These are phyloP conservation scores for Backusella westeae DNA, from an alignment of 192 early-diverging fungal genomes.

Conservation along the genomic window DNA sequence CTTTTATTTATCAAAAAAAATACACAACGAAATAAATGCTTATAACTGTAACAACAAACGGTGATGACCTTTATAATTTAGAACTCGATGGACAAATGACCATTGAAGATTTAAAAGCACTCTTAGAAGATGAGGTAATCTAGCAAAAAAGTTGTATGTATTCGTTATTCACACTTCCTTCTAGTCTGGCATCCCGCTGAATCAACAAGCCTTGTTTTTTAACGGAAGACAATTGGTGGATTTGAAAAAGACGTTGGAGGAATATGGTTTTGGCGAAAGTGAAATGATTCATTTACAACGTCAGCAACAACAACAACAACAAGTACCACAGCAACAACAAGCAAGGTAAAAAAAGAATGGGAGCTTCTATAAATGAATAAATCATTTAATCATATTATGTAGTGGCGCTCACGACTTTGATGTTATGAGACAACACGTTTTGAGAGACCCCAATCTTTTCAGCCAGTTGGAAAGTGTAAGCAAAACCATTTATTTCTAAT, in stretches of 20 bases:
- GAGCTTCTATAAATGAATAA: not conserved
- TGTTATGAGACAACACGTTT: constrained; percentile 59
- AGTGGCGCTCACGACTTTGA: constrained; percentile 30
- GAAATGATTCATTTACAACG: constrained; percentile 70
- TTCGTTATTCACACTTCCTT: not conserved
- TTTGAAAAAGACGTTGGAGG: constrained; percentile 59
- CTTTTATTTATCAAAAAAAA: not conserved
- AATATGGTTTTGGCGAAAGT: constrained; percentile 64
- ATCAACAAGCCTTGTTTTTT: constrained; percentile 62
- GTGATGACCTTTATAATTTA: constrained; percentile 58
- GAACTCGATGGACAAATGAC: constrained; percentile 76
- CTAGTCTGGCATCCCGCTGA: constrained; percentile 63
- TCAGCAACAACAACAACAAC: not conserved
- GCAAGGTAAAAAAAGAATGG: not conserved
- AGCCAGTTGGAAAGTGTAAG: constrained; percentile 58
- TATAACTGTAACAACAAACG: constrained; percentile 55
- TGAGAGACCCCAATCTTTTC: constrained; percentile 56
- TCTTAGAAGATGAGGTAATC: constrained; percentile 83
- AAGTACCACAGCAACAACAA: not conserved
- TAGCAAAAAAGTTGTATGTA: not conserved
- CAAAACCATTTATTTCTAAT: not conserved
- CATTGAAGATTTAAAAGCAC: constrained; percentile 73
- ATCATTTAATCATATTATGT: not conserved
- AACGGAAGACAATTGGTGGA: constrained; percentile 65
- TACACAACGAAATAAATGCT: constrained; percentile 40